A percentile compares a stretch with the other conserved stretches of the same genome.
Evolutionary conservation across 2,329 filamentous ascomycete species (phyloP).

Genomic region (Neurospora sp.): DNA sequence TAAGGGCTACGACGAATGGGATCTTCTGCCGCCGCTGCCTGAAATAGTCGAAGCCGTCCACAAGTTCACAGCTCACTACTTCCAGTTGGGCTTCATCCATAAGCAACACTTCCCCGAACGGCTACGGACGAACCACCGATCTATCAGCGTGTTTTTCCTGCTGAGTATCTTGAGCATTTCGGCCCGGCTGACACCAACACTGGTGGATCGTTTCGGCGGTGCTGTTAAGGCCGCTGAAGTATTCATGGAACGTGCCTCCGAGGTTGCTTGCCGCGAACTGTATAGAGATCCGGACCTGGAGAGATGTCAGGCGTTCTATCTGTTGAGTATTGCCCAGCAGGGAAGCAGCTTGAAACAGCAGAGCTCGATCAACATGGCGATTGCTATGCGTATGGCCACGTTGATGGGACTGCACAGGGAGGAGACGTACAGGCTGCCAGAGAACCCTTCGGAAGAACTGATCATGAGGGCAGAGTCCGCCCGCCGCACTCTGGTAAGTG

Average conservation of each 20-base stretch:
- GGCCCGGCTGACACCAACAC: conserved; percentile 40
- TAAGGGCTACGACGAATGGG: conserved; percentile 33
- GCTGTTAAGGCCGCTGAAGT: conserved; percentile 41
- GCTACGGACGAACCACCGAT: conserved; percentile 35
- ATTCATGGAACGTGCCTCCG: conserved; percentile 41
- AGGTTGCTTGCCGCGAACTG: conserved; percentile 37
- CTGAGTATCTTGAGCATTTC: conserved; percentile 47
- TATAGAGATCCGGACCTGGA: conserved; percentile 44
- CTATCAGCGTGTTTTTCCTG: conserved; percentile 44
- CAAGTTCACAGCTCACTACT: conserved; percentile 44
- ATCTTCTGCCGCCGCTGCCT: conserved; percentile 36
- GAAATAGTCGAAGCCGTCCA: conserved; percentile 43
- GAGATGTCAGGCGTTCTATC: conserved; percentile 47
- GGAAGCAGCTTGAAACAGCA: conserved; percentile 42
- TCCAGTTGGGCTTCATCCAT: conserved; percentile 49
- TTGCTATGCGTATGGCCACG: conserved; percentile 45
- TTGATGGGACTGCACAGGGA: conserved; percentile 45
- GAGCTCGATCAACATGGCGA: conserved; percentile 48
- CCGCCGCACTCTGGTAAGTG: conserved; percentile 41
- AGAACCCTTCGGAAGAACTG: conserved; percentile 32
- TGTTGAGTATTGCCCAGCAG: conserved; percentile 49
- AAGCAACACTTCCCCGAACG: conserved; percentile 39
- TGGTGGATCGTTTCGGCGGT: conserved; percentile 39
- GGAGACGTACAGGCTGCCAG: conserved; percentile 36
- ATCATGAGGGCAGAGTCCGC: conserved; percentile 45